These are phyloP conservation scores for Lablab purpureus DNA, from an alignment of 306 rosid species.

Conservation along the genomic window DNA sequence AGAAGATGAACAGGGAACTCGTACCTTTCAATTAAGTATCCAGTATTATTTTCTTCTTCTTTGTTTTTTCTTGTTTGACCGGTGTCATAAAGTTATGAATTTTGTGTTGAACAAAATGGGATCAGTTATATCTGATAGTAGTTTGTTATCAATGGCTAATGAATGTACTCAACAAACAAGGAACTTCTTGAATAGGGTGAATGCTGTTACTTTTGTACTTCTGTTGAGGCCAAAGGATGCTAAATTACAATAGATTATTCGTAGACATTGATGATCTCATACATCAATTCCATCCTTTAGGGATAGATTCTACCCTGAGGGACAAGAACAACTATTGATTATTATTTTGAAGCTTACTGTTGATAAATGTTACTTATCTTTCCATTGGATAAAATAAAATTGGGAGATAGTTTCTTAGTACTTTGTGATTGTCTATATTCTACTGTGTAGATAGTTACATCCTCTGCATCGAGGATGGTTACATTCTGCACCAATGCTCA, in stretches of 20 bases:
- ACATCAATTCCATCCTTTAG: conserved; percentile 52
- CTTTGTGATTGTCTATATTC: conserved; percentile 2
- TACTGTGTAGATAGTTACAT: conserved; percentile 14
- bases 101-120: conserved; percentile 66
- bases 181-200: conserved; percentile 47
- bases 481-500: neutral
- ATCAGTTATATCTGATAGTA: conserved; percentile 51
- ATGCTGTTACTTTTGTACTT: conserved; percentile 59
- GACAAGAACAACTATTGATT: conserved; percentile 32
- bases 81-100: conserved; percentile 63
- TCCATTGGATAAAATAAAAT: neutral
- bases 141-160: conserved; percentile 39
- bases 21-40: conserved; percentile 44
- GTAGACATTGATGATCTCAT: conserved; percentile 55
- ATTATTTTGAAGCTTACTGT: neutral
- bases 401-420: conserved; percentile 16
- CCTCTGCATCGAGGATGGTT: neutral
- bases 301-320: conserved; percentile 55
- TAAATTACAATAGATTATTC: conserved; percentile 55
- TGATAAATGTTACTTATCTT: conserved; percentile 30
- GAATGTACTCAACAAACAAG: conserved; percentile 42
- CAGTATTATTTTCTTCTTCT: conserved; percentile 62
- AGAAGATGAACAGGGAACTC: conserved; percentile 43
- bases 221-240: conserved; percentile 59
- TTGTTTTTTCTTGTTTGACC: conserved; percentile 75